Conservation (phyloP, 441 rosid genomes). For the Erodium moschatum region DNA sequence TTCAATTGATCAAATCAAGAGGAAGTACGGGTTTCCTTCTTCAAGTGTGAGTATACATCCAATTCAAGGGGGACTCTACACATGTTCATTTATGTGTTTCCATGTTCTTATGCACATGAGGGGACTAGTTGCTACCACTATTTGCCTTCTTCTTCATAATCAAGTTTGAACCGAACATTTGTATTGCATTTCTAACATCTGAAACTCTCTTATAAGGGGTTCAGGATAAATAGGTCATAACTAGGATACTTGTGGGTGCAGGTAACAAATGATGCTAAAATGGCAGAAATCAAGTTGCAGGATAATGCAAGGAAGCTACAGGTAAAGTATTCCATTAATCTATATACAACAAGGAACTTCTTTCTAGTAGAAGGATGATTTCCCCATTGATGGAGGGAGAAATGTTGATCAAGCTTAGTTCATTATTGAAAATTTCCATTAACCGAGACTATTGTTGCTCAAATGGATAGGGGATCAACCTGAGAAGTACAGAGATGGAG, state of each 20-base stretch:
- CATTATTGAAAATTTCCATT: not conserved
- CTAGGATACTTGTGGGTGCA: slow-evolving; percentile 22
- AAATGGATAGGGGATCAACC: slow-evolving; percentile 55
- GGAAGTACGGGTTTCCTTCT: slow-evolving; percentile 66
- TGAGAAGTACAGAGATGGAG: slow-evolving; percentile 73
- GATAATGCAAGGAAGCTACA: slow-evolving; percentile 64
- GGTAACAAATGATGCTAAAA: slow-evolving; percentile 62
- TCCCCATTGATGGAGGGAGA: too few relatives aligned
- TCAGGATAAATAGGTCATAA: not conserved
- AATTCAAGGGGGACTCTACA: slow-evolving; percentile 1
- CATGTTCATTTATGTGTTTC: not conserved
- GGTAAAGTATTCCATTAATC: slow-evolving; percentile 30
- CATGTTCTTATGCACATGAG: not conserved
- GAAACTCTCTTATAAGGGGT: too few relatives aligned
- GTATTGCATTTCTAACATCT: not conserved
- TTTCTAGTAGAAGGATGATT: too few relatives aligned
- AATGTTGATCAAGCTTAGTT: not conserved
- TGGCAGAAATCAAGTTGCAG: slow-evolving; percentile 78
- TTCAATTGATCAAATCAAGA: slow-evolving; percentile 75
- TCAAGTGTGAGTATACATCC: slow-evolving; percentile 43
- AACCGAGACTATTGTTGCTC: not conserved
- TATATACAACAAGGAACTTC: too few relatives aligned
- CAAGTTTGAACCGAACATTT: not conserved
- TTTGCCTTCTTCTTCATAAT: too few relatives aligned
- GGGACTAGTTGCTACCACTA: not conserved